Percentiles rank a stretch among this genome's conserved stretches.
Evolutionary conservation across 257 asterid genomes (phyloP).

Genomic region (Cordia subcordata): DNA sequence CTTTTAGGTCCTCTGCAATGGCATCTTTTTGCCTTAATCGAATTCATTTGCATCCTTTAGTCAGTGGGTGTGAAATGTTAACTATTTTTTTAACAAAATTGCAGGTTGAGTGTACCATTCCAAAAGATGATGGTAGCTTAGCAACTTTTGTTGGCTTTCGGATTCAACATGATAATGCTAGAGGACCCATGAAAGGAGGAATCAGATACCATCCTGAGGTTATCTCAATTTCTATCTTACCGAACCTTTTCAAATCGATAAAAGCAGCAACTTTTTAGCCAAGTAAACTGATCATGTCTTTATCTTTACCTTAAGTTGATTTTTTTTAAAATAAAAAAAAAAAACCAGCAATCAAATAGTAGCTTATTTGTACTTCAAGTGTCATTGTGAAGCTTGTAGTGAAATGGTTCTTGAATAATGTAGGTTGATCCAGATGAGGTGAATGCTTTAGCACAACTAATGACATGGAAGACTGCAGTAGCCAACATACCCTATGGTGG

Average conservation of each 20-base stretch:
- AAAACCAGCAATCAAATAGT: background rate
- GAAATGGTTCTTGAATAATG: slow-evolving; percentile 4
- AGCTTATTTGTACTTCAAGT: background rate
- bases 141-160: slow-evolving; percentile 88
- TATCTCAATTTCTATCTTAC: background rate
- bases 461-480: slow-evolving; percentile 99
- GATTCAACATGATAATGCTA: slow-evolving; percentile 88
- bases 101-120: slow-evolving; percentile 95
- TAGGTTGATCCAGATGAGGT: slow-evolving; percentile 96
- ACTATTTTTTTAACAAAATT: slow-evolving; percentile 3
- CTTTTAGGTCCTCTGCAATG: no score
- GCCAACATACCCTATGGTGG: slow-evolving; percentile 97
- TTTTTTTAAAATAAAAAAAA: no score
- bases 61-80: no score
- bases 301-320: no score
- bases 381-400: background rate
- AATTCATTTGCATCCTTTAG: no score
- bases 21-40: no score
- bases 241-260: background rate
- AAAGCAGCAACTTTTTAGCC: background rate
- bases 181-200: slow-evolving; percentile 99
- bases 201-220: slow-evolving; percentile 97
- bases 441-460: slow-evolving; percentile 84
- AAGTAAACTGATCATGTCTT: background rate
- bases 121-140: slow-evolving; percentile 86